Evolutionary conservation across 1,284 basidiomycete species (phyloP), one percentile per base, ranked within the genome.

Genomic region (Ceratobasidium sp.): DNA sequence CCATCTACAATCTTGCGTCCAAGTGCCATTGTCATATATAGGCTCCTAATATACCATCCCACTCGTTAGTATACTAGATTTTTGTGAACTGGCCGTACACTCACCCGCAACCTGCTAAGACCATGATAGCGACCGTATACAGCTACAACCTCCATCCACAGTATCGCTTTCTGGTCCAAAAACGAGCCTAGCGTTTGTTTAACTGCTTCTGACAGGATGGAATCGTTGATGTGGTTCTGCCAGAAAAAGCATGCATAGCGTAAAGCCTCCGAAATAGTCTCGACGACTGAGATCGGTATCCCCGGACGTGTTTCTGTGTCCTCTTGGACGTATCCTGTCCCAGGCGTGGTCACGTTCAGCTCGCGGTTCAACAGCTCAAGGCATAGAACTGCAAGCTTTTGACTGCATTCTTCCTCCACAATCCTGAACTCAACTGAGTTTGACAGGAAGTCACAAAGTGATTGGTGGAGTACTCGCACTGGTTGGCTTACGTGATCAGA

Each of bases 231-330:
- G 39, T 68, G 66, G 20, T 56, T 42, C 6, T 33, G 28, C 66
- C 66, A 68, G 35, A 68, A 68, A 17, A 17, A 51, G 33, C 66
- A 68, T 2, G 66, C 66, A 42, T 68, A 68, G 49, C 31, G 28
- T 17, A 68, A 13, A 2, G 33, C 51, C 20, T 68, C 66, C 2
- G 47, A 33, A 17, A 68, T 37, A 3, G 15, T 33, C 20, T 31
- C 33, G 2, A 11, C 17, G 45, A 8, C 17, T 8, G 3, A 3
- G 20, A 47, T 17, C 3, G 45, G 45, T 20, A 47, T 20, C n/a
- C 45, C 45, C 45, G 45, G 17, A 20, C 17, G 20, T 20, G 7
- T 47, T 20, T 47, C 45, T 11, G 7, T 47, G 45, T 47, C 45
- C 20, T 28, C 20, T 8, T 4, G 23, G 17, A 65, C 39, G n/a